Evolutionary conservation across 345 rosid genomes (phyloP), one percentile per base, ranked within the genome.

Genomic region (Citrus reticulata): DNA sequence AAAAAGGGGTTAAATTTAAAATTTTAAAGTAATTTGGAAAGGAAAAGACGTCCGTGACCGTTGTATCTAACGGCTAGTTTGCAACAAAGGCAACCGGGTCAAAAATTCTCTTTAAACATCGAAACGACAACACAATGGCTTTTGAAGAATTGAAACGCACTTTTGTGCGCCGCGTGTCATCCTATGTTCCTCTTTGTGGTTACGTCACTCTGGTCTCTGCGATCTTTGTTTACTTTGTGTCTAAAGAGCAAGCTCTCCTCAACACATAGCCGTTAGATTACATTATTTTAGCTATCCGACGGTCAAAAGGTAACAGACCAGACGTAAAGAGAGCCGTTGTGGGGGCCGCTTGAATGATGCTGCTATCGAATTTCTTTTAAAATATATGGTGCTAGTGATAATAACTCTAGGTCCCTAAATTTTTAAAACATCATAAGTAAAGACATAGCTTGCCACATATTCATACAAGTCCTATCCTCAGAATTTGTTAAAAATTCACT

Each of bases 1-100:
- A 37, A 6, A 0, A 37, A 34, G 5, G 34, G 6, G 39, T 35
- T 35, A 35, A 35, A 35, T 35, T 11, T 42, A 42, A 42, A 42
- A 2, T 42, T 42, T 10, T 42, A 11, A 42, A 11, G 51, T 42
- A 42, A 42, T 42, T 42, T 42, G 3, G 51, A 40, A 40, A 9
- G 16, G 16, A 2, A 11, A 34, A 32, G 35, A 32, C 22, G 55
- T 19, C 64, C 32, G 29, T 63, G 70, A 63, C 78, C 70, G 70
- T 63, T 75, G 61, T 29, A 4, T 32, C 35, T 32, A 32, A 34
- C 78, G 78, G 78, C 70, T 75, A 75, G 62, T 30, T 49, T 62
- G 29, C 62, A 42, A 29, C 64, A 30, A 75, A 75, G 63, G 78
- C 78, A 75, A 29, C 11, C 49, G 22, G 7, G 64, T 32, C 63